Base-by-base conservation (phyloP, 441 rosid genomes). In the Rhodomyrtus psidioides region DNA sequence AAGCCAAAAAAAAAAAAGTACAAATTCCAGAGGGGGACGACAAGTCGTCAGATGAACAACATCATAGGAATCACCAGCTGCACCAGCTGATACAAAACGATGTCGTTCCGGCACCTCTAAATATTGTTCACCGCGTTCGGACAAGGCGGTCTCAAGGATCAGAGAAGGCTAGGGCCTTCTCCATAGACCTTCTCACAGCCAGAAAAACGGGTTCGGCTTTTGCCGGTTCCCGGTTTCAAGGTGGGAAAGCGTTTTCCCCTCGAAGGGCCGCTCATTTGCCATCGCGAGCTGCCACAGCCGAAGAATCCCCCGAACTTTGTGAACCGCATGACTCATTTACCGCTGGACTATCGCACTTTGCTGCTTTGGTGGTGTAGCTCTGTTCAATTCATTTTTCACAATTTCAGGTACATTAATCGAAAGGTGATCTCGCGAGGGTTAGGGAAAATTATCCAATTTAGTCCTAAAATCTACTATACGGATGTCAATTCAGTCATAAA, bases 291-390 rank as follows among this genome's bases (percentile, higher is more conserved):
- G 19, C 44, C 75, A 30, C 9, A 62, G 44, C 24, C 0, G 34
- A 3, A 9, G 24, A 30, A 17, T 16, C 12, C 39, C 24, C 24
- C 24, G 1, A 62, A 62, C 12, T 2, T 1, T 4, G 12, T 16
- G 44, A 30, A 30, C 23, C 44, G 12, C 2, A 8, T 16, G 19
- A 62, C 24, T 30, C 44, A 2, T 62, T 17, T 62, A 17, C 44
- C 24, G 9, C 6, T 1, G 0, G 4, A 8, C 6, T 0, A 62
- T 6, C 7, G 6, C 3, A 4, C 75, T 62, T 17, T 62, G 75
- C 26, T 17, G 0, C 44, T 30, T 62, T 8, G 26, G 23, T 30
- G 46, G 26, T 19, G 7, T 19, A 42, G 6, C 44, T 62, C 1
- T 39, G 3, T 30, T 62, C 7, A 2, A 30, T 2, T 62, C 24